Conservation (phyloP, 2,329 filamentous ascomycete genomes). For the Macrophomina phaseolina region DNA sequence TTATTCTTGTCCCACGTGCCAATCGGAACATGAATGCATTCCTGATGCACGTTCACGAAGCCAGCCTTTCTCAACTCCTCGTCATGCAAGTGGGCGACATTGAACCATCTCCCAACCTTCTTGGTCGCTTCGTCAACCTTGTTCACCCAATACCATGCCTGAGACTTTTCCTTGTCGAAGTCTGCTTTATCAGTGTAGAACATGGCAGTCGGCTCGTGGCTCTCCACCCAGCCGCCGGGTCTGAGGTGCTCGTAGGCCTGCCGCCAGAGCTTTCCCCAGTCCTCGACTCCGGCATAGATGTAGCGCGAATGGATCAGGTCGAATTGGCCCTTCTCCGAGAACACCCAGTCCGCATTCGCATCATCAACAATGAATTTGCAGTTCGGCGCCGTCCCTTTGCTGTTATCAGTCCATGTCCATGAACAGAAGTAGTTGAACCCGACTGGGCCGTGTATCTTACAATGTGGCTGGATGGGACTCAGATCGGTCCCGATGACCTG, state of each 20-base stretch:
- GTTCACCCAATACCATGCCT: background rate
- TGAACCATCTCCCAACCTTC: constrained; percentile 29
- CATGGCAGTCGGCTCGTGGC: constrained; percentile 56
- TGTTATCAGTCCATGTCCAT: no score
- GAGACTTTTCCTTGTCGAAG: constrained; percentile 36
- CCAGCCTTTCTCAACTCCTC: constrained; percentile 34
- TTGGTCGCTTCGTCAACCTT: background rate
- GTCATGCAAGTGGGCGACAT: constrained; percentile 27
- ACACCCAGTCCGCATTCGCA: constrained; percentile 61
- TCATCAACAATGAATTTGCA: constrained; percentile 45
- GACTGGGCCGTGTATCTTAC: constrained; percentile 31
- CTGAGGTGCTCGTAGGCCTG: constrained; percentile 48
- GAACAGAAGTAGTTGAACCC: no score
- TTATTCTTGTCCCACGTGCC: background rate
- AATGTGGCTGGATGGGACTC: constrained; percentile 31
- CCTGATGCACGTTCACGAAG: constrained; percentile 43
- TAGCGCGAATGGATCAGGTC: constrained; percentile 62
- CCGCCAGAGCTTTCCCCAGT: constrained; percentile 59
- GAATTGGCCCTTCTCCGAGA: constrained; percentile 52
- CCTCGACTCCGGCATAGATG: constrained; percentile 46
- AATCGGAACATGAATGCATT: constrained; percentile 38
- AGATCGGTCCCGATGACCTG: constrained; percentile 42
- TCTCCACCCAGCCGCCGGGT: constrained; percentile 58
- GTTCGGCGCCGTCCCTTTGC: constrained; percentile 37
- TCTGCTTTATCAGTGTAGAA: constrained; percentile 56